Base-by-base conservation (phyloP, 2,329 filamentous ascomycete genomes). In the Diaporthe sp. region DNA sequence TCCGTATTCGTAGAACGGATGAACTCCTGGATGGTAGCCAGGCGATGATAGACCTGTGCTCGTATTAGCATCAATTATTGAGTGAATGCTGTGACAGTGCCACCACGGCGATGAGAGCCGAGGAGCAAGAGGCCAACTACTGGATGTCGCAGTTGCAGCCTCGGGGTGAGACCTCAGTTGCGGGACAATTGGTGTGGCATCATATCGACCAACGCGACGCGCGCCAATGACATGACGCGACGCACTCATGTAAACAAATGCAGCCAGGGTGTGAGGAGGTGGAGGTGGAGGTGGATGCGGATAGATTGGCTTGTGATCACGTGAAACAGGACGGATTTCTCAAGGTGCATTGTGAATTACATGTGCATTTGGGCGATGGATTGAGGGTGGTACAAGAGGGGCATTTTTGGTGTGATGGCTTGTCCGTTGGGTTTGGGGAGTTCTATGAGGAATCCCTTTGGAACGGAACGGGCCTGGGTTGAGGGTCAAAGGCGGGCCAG, bases 1-100 rank as follows among this genome's bases (percentile, higher is more conserved):
- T 96, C 94, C 81, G 92, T 90, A 78, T 94, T 93, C 80, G 98
- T 93, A 76, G 92, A 93, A 81, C 94, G 93, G 82, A 98, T 92
- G 55, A 95, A 90, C 76, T 93, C 92, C 81, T 96, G 92, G 70
- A 98, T 93, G 75, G 93, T 94, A 78, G 93, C 92, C 78, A 98
- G 92, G 74, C 94, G 92, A 81, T 94, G 89, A 80, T 94, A 91
- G 79, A 96, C 92, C 94, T 96, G n/a, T 74, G 71, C 34, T 60
- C 37, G 37, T 34, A 57, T 76, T 47, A 76, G 73, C 60, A 68
- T 22, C 22, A 17, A 42, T n/a, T 55, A 17, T 34, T 5, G 31
- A 17, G 9, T 25, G 47, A 22, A 28, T 53, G 47, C 28, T n/a
- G 31, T 39, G 22, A 12, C 51, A 17, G 39, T 53, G 47, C 47